Conservation (phyloP, 2,329 filamentous ascomycete species). For the Talaromyces verruculosus region DNA sequence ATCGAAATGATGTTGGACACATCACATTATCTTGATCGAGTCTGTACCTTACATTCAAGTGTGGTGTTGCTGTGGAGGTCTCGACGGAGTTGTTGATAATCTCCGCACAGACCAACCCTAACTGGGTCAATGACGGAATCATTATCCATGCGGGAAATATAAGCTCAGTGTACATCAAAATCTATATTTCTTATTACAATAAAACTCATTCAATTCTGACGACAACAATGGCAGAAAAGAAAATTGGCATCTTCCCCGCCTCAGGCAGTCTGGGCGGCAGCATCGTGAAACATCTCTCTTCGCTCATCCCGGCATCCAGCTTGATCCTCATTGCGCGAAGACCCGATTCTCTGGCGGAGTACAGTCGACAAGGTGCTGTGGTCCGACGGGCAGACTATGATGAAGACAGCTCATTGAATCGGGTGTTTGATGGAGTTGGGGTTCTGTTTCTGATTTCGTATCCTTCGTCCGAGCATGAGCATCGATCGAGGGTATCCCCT, state of each 20-base stretch:
- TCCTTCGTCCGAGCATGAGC: constrained; percentile 51
- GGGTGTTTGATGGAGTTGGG: constrained; percentile 53
- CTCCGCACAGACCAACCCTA: background rate
- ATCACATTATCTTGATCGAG: background rate
- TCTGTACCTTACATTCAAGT: background rate
- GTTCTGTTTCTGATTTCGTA: constrained; percentile 58
- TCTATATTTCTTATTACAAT: background rate
- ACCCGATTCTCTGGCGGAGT: constrained; percentile 42
- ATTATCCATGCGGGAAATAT: constrained; percentile 5
- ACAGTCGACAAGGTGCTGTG: constrained; percentile 41
- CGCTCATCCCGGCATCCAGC: constrained; percentile 45
- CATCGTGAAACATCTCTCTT: constrained; percentile 52
- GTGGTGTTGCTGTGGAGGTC: background rate
- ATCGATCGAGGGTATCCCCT: constrained; percentile 41
- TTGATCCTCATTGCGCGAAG: constrained; percentile 52
- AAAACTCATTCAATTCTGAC: background rate
- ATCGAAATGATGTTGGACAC: background rate
- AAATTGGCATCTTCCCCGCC: constrained; percentile 50
- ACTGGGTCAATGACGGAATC: background rate
- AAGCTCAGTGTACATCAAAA: background rate
- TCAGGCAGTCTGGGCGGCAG: constrained; percentile 55
- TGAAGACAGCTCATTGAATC: constrained; percentile 45
- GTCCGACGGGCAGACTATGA: constrained; percentile 56
- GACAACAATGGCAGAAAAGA: constrained; percentile 7
- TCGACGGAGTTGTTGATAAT: background rate